Evolutionary conservation across 192 early-diverging fungal genomes (phyloP), one percentile per base, ranked within the genome.

Genomic region (Backusella westeae): DNA sequence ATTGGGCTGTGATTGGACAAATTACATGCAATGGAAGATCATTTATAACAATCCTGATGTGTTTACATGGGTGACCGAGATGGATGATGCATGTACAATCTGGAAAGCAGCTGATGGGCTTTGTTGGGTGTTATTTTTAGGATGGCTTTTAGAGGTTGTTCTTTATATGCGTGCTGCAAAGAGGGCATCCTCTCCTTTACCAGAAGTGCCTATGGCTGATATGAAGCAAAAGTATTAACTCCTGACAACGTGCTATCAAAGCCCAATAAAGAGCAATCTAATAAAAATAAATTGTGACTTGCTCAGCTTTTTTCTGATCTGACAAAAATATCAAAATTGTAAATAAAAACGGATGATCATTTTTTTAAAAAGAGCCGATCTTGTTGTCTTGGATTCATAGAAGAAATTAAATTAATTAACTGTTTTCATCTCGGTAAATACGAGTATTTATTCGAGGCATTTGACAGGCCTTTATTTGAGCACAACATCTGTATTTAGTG

Each of bases 21-120:
- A 78, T 46, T 78, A 78, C 53, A 73, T 78, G 71, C 38, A 34
- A 23, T 78, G 77, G 77, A 46, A 78, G 19, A 19, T 66, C 63
- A 74, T 74, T 39, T 78, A 29, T 34, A 44, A 26, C 14, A 67
- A 78, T 53, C 72, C 73, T 19, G 67, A 35, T 70, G 41, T 35
- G 2, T 78, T 69, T 52, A 73, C 77, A 23, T 78, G 77, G 77
- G 77, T 78, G 17, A 52, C 67, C 3, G 44, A 7, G 19, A 78
- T 78, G 72, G 73, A 74, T 42, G 74, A 34, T 10, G 77, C 77
- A 0, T 78, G 77, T 69, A 14, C 44, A 32, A 32, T 75, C 23
- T 74, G 74, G 29, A 66, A 41, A 52, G 72, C 49, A 41, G 59
- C 77, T 32, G 66, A 72, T 56, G 72, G 23, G 4, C 19, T 78